A percentile compares a stretch with the other conserved stretches of the same genome.
Evolutionary conservation across 129 eudicot genomes (phyloP).

Genomic region (Saposhnikovia divaricata): DNA sequence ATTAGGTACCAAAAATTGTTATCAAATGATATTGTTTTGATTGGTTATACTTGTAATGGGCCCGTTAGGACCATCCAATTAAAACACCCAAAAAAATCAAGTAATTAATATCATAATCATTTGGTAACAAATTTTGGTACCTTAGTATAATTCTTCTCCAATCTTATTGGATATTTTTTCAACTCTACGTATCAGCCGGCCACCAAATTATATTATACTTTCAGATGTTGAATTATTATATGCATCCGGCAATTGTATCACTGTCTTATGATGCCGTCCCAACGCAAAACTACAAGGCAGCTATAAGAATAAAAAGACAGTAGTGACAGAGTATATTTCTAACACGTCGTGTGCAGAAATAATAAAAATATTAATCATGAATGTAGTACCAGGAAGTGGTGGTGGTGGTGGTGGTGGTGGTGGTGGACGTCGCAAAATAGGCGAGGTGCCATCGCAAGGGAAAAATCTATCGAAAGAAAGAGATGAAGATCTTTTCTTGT

Average conservation of each 20-base stretch:
- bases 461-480: conserved; percentile 33
- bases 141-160: neutral
- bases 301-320: neutral
- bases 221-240: neutral
- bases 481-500: conserved; percentile 64
- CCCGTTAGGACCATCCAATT: no score
- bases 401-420: conserved; percentile 4
- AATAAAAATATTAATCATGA: conserved; percentile 10
- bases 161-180: neutral
- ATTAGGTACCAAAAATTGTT: no score
- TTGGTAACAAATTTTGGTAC: no score
- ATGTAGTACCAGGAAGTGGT: conserved; percentile 8
- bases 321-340: neutral
- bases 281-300: neutral
- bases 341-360: neutral
- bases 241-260: neutral
- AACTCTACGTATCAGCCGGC: neutral
- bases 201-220: neutral
- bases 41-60: no score
- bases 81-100: no score
- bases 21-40: no score
- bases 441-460: conserved; percentile 16
- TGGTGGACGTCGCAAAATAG: conserved; percentile 21
- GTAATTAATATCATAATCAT: no score
- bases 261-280: neutral